Evolutionary conservation across 176 grass and related monocot genomes (phyloP).

Genomic region (Carex kokanica): DNA sequence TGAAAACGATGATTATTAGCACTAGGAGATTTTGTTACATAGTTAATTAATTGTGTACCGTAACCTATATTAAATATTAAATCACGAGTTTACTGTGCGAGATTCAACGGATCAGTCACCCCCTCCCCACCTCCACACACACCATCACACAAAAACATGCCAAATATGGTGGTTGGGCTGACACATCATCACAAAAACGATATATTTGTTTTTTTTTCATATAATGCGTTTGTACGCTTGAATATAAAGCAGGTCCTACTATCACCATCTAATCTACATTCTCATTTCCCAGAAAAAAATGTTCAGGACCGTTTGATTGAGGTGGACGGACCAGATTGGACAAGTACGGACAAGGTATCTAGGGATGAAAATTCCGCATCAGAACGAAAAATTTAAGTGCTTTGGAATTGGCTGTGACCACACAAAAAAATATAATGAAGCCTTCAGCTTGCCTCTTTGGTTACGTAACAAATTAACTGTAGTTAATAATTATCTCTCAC

Average conservation of each 20-base stretch:
- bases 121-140: too few relatives aligned
- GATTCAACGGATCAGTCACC: neutral
- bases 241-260: neutral
- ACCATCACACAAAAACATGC: too few relatives aligned
- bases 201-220: neutral
- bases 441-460: too few relatives aligned
- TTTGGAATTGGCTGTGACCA: neutral
- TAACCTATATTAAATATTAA: neutral
- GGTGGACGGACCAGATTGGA: neutral
- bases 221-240: neutral
- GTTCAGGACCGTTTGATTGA: neutral
- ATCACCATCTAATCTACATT: neutral
- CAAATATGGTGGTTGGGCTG: too few relatives aligned
- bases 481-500: neutral
- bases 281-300: too few relatives aligned
- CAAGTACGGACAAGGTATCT: neutral
- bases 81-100: slow-evolving; percentile 11
- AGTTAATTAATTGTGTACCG: neutral
- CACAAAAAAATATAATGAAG: neutral
- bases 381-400: neutral
- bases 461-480: too few relatives aligned
- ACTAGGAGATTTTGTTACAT: neutral
- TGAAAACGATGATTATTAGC: slow-evolving; percentile 17
- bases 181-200: too few relatives aligned
- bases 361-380: neutral